Conservation (phyloP, 257 asterid species). For the Fraxinus pennsylvanica region DNA sequence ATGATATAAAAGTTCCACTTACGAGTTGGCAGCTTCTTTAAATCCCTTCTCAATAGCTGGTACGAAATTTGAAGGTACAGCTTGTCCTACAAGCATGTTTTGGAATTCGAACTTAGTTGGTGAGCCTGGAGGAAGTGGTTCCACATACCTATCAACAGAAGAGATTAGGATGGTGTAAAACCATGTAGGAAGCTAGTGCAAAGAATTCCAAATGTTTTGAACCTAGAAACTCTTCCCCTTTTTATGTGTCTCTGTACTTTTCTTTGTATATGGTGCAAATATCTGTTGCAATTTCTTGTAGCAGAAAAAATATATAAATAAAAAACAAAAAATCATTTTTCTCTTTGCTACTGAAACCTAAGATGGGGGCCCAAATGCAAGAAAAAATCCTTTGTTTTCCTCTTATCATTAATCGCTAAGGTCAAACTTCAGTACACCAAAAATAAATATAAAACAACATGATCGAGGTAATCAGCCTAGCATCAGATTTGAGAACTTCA, state of each 20-base stretch:
- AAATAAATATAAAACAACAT: not conserved
- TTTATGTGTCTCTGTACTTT: not conserved
- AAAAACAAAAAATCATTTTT: too few species aligned
- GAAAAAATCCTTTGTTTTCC: not conserved
- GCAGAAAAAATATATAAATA: not conserved
- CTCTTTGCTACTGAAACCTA: not conserved
- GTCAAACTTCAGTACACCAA: not conserved
- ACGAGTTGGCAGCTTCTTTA: conserved; percentile 99
- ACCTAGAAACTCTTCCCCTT: not conserved
- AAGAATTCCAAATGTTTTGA: not conserved
- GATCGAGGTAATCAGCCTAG: not conserved
- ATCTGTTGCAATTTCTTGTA: not conserved
- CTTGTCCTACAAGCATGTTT: conserved; percentile 84
- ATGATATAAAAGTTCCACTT: conserved; percentile 31
- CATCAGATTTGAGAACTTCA: not conserved
- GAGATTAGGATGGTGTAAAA: conserved; percentile 17
- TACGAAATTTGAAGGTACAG: conserved; percentile 82
- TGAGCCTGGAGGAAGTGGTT: conserved; percentile 83
- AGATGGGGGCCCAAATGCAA: not conserved
- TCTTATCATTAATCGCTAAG: not conserved
- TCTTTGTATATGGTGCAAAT: not conserved
- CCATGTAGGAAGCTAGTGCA: conserved; percentile 8
- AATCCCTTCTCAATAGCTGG: conserved; percentile 99
- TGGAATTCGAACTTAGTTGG: conserved; percentile 83
- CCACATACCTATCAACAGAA: conserved; percentile 64